Evolutionary conservation across 495 filamentous ascomycete species (phyloP), one percentile per base, ranked within the genome.

Genomic region (Penicillium flavigenum): DNA sequence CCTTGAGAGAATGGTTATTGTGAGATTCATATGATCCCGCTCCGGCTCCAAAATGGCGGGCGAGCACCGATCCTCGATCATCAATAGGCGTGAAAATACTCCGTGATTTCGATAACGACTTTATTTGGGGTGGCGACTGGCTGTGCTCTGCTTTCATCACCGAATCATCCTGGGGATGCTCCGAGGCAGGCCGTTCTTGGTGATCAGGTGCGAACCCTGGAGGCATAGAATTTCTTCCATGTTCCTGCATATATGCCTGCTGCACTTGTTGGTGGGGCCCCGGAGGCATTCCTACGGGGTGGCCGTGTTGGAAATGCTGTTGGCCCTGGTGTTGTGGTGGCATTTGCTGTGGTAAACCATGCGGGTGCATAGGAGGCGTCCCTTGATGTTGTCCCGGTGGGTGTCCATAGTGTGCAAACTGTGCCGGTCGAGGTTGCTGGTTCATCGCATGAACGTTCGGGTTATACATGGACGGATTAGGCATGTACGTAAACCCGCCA

Each of bases 41-140:
- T 60, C 66, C 78, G 11, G 71, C 76, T 41, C 89, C 90, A 67
- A 94, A 88, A 72, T 96, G 91, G 53, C 91, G 88, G 14, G 89
- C 89, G 22, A 97, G 77, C 59, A 96, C 85, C 6, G 94, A 97
- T 45, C 89, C 83, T 56, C 86, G 90, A 66, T 96, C 93, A 62
- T 96, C 94, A 55, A 98, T 96, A 2, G 94, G 94, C 1, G 94
- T 98, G 64, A 96, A 98, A 51, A 98, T 98, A 71, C 92, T 96
- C 55, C 91, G 87, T 8, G 88, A 88, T 70, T 93, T 92, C 19
- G 86, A 84, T n/a, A 89, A 72, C 24, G 89, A 87, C 66, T 90
- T 92, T 20, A 78, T 79, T 74, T 76, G 78, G 62, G 70, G 80
- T 45, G 79, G 80, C 5, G 78, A 79, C 57, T 83, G 81, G 56